phyloP scores from a whole-genome alignment of 2,329 filamentous ascomycete genomes.

The Colletotrichum endophyticum region DNA sequence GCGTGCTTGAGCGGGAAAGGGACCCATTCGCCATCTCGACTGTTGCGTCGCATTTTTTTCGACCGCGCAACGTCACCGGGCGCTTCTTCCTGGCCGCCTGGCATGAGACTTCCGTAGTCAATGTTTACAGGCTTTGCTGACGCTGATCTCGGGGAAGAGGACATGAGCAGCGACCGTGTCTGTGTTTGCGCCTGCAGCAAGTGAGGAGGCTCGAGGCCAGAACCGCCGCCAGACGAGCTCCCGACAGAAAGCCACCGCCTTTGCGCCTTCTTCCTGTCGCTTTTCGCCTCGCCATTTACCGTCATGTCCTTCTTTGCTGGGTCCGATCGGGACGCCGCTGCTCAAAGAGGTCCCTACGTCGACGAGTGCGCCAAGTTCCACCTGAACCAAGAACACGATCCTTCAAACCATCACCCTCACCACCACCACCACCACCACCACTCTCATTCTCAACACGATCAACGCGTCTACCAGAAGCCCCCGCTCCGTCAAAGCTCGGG shows the following conservation, averaged over 20 bases:
- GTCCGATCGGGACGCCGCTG: slow-evolving; percentile 12
- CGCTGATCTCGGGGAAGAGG: slow-evolving; percentile 15
- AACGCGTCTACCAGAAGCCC: not conserved
- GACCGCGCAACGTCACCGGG: not conserved
- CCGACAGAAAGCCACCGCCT: not conserved
- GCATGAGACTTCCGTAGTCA: slow-evolving; percentile 18
- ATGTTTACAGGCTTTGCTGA: slow-evolving; percentile 17
- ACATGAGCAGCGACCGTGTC: slow-evolving; percentile 19
- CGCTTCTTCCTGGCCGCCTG: slow-evolving; percentile 3
- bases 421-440: not conserved
- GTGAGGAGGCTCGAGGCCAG: slow-evolving; percentile 15
- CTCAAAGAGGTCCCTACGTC: slow-evolving; percentile 11
- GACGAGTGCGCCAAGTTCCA: not conserved
- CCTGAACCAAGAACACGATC: not conserved
- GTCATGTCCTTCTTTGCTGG: slow-evolving; percentile 11
- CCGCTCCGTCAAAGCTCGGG: not conserved
- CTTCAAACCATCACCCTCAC: not conserved
- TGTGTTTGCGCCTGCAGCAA: slow-evolving; percentile 18
- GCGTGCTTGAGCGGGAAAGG: not conserved
- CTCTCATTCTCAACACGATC: not conserved
- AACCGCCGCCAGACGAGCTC: not conserved
- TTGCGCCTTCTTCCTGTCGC: not conserved
- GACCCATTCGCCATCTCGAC: not conserved
- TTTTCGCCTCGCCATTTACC: not conserved
- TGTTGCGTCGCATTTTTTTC: not conserved